Evolutionary conservation across 129 eudicot species (phyloP).

Genomic region (Tagetes erecta): DNA sequence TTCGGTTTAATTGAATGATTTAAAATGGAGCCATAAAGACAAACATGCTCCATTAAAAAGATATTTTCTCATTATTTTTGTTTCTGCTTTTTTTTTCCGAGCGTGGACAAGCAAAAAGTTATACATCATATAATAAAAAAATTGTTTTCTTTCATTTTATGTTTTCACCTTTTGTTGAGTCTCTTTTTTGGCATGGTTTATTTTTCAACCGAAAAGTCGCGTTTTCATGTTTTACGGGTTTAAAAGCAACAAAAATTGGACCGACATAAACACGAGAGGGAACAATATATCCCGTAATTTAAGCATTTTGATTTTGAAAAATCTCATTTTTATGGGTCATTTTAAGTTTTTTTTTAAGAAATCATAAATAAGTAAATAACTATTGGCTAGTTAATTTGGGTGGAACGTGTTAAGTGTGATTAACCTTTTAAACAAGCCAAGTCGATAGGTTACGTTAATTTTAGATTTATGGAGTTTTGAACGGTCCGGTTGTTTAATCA

Average conservation of each 20-base stretch:
- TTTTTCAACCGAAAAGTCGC: background rate
- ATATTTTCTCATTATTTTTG: background rate
- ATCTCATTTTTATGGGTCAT: background rate
- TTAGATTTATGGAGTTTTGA: too few species aligned
- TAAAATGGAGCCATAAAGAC: background rate
- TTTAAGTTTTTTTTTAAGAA: background rate
- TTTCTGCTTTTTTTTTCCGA: background rate
- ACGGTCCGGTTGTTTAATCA: too few species aligned
- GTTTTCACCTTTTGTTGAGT: background rate
- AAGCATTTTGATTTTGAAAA: background rate
- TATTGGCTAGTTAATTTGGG: background rate
- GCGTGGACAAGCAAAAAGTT: background rate
- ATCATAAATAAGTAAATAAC: background rate
- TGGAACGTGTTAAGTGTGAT: too few species aligned
- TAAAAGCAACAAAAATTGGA: background rate
- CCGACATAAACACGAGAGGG: background rate
- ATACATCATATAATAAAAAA: background rate
- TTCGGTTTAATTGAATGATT: too few species aligned
- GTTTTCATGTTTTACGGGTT: slow-evolving; percentile 1
- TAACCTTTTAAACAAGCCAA: too few species aligned
- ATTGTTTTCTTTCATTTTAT: background rate
- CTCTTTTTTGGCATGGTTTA: background rate
- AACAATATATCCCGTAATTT: slow-evolving; percentile 2
- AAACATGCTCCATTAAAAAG: background rate
- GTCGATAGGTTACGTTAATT: too few species aligned